phyloP scores from a whole-genome alignment of 2,329 filamentous ascomycete genomes.

The Verruconis gallopava region DNA sequence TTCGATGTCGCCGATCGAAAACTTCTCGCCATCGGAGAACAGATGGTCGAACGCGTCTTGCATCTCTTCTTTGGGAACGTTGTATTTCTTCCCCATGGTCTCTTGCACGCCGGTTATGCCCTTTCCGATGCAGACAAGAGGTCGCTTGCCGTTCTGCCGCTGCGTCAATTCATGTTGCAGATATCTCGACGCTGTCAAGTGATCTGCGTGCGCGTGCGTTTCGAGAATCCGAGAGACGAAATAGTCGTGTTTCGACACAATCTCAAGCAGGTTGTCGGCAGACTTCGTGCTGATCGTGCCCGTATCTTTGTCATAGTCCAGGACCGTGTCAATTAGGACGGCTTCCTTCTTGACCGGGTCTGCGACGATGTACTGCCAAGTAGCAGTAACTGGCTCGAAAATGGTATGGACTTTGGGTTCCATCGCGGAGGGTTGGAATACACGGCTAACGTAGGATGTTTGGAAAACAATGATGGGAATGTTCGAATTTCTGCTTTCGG shows the following conservation, averaged over 20 bases:
- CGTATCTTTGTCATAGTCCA: slow-evolving; percentile 38
- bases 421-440: not conserved
- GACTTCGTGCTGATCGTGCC: slow-evolving; percentile 33
- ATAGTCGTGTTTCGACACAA: slow-evolving; percentile 33
- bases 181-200: slow-evolving; percentile 44
- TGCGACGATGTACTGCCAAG: slow-evolving; percentile 46
- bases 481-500: too few relatives aligned
- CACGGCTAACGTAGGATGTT: not conserved
- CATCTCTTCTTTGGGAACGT: slow-evolving; percentile 29
- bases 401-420: slow-evolving; percentile 19
- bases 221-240: slow-evolving; percentile 41
- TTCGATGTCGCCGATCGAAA: slow-evolving; percentile 34
- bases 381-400: slow-evolving; percentile 30
- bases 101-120: slow-evolving; percentile 38
- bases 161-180: slow-evolving; percentile 33
- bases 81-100: slow-evolving; percentile 36
- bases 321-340: slow-evolving; percentile 41
- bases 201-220: slow-evolving; percentile 47
- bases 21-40: slow-evolving; percentile 39
- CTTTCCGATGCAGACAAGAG: slow-evolving; percentile 39
- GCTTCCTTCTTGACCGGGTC: slow-evolving; percentile 36
- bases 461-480: too few relatives aligned
- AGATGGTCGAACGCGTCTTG: slow-evolving; percentile 36
- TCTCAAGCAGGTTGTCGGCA: slow-evolving; percentile 29
- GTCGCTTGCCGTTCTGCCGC: too few relatives aligned